These are phyloP conservation scores for Sugiyamaella chiloensis DNA, from an alignment of 805 yeast genomes.

Conservation along the genomic window DNA sequence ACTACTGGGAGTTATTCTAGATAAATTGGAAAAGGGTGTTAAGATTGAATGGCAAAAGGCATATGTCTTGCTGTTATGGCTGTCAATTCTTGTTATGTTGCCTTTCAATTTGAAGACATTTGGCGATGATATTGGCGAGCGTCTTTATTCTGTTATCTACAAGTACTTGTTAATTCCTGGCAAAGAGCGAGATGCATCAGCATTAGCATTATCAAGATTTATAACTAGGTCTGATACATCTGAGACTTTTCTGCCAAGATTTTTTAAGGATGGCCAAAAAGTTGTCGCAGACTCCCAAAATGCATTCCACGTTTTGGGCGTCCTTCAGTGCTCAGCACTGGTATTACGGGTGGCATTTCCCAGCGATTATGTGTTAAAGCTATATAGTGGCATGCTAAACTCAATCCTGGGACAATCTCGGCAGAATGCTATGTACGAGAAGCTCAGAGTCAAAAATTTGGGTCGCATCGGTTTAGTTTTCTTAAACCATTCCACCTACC, in stretches of 20 bases:
- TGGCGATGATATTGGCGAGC: constrained; percentile 30
- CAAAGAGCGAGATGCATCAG: constrained; percentile 54
- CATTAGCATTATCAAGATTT: constrained; percentile 50
- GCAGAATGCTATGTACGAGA: constrained; percentile 13
- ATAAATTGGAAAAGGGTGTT: constrained; percentile 23
- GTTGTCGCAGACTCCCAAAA: neutral
- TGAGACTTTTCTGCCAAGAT: constrained; percentile 32
- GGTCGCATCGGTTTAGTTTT: constrained; percentile 40
- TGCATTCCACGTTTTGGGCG: constrained; percentile 36
- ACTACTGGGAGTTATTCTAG: constrained; percentile 41
- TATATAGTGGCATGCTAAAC: neutral
- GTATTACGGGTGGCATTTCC: constrained; percentile 18
- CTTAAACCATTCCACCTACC: constrained; percentile 32
- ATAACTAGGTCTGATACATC: constrained; percentile 47
- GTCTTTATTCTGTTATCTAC: constrained; percentile 38
- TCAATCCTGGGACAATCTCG: neutral
- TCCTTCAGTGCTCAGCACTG: constrained; percentile 41
- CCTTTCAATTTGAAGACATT: constrained; percentile 63
- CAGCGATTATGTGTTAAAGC: neutral
- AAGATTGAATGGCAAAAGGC: constrained; percentile 43
- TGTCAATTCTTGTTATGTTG: constrained; percentile 61
- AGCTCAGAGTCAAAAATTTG: constrained; percentile 33
- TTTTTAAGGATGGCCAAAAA: constrained; percentile 18
- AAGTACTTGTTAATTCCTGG: constrained; percentile 45
- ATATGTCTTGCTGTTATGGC: constrained; percentile 63